Evolutionary conservation across 2,329 filamentous ascomycete species (phyloP).

Genomic region (Xylariaceae sp.): DNA sequence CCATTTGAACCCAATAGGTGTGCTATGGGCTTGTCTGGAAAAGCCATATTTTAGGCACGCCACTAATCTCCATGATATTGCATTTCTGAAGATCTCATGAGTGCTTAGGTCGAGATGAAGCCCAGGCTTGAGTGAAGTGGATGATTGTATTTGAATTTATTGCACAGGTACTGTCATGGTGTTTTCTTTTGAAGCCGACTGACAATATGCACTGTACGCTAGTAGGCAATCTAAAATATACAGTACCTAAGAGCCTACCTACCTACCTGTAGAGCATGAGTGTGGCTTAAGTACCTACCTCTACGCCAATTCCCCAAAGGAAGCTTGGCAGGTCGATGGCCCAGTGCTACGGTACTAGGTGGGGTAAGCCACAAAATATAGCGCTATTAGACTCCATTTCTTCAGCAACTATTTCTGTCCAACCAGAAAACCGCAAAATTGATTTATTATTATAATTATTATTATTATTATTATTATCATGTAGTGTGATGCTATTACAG

Average conservation of each 20-base stretch:
- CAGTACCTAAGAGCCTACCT: not conserved
- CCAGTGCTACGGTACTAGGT: conserved; percentile 3
- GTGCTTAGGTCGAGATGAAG: not conserved
- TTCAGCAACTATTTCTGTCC: conserved; percentile 1
- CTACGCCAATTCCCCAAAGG: not conserved
- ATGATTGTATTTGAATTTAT: not conserved
- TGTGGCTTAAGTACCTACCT: not conserved
- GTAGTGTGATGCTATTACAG: no score
- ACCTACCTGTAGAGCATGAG: not conserved
- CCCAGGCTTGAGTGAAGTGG: not conserved
- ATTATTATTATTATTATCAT: no score
- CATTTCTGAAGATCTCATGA: conserved; percentile 1
- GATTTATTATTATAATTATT: no score
- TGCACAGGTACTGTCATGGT: conserved; percentile 9
- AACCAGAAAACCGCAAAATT: conserved; percentile 4
- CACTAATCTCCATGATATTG: conserved; percentile 35
- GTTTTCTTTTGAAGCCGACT: no score
- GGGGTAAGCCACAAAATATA: conserved; percentile 12
- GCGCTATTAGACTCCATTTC: conserved; percentile 8
- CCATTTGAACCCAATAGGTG: conserved; percentile 66
- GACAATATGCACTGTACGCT: no score
- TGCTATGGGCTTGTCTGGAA: conserved; percentile 56
- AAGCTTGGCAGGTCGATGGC: conserved; percentile 6
- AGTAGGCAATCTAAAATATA: no score
- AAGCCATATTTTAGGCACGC: conserved; percentile 44